Base-by-base conservation (phyloP, 768 basidiomycete species). In the Hypholoma fasciculare region DNA sequence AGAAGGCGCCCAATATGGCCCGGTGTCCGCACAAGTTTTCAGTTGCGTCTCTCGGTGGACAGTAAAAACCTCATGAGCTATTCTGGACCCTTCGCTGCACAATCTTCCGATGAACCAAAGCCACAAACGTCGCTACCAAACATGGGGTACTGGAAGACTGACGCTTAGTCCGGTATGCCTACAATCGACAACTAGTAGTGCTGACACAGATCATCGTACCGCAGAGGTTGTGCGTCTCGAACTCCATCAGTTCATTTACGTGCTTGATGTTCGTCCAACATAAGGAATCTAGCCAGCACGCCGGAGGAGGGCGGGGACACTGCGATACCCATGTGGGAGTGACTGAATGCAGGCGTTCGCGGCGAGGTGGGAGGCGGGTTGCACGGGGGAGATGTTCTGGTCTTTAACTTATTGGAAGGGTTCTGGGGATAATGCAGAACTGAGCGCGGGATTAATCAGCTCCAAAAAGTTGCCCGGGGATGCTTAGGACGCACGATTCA, bases 81-180 rank as follows among this genome's bases (percentile, higher is more conserved):
- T 34, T 34, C 9, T 9, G 9, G 30, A 34, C 6, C 9, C 9
- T 34, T 34, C 30, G 30, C 9, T 9, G 9, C 1, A 9, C 30
- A 9, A 34, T 9, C 30, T 34, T 34, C 30, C 30, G 30, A 34
- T 9, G 30, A 6, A 83, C 83, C 79, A 68, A 80, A 88, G 2
- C 86, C 88, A 64, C 86, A 89, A 56, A 88, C 85, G 70, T 93
- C 90, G 49, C 82, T 82, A 2, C 90, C 90, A 36, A 90, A 83
- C 88, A 92, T 88, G 0, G 90, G 90, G 1, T 89, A 71, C 61
- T 88, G 86, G 65, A 81, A 89, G 14, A 90, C 69, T 1, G 77
- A 73, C 6, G 86, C 83, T 72, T 89, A 85, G n/a, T 81, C 82
- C 26, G 89, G 73, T 74, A 88, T 84, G 5, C 85, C 86, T 2